Base-by-base conservation (phyloP, 306 rosid genomes). In the Dryas alaskensis region DNA sequence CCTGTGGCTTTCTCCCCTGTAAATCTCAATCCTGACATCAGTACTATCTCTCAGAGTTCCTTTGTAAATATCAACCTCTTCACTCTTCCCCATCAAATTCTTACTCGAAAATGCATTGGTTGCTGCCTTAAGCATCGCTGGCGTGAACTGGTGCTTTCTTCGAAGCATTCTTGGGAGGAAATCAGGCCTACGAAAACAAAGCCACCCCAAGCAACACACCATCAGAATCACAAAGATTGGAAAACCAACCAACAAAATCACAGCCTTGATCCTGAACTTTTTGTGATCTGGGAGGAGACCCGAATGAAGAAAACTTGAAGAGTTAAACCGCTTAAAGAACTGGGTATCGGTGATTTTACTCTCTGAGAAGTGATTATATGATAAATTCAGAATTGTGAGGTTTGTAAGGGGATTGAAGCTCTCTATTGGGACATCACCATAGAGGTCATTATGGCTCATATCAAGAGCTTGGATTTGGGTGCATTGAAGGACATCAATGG, bases 151-250 rank as follows among this genome's bases (percentile, higher is more conserved):
- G 67, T 73, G 66, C 57, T 83, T 73, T 63, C 62, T 72, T 70
- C 68, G 77, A 66, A 87, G 63, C 55, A 55, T 79, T 71, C 77
- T 73, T 31, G 92, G 96, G 27, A 90, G 87, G 67, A 80, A 78
- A 78, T 90, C 92, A 12, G 89, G 96, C 55, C 92, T 88, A 58
- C 73, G 75, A 25, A 88, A 75, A 80, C 90, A 90, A 49, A 86
- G 58, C 88, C 91, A 86, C 52, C 80, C 84, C 40, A 85, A 77
- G 75, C 25, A 85, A 65, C 84, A 77, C 44, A 85, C 87, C 75
- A 82, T 54, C 25, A 86, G 45, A 70, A 85, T 77, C 65, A 88
- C 90, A 77, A 81, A 60, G 48, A 87, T 60, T 13, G 96, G 93
- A 72, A 90, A 86, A 31, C 82, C 85, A 82, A 83, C 76, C 65